phyloP scores from a whole-genome alignment of 805 yeast species.

The Starmerella cellae region DNA sequence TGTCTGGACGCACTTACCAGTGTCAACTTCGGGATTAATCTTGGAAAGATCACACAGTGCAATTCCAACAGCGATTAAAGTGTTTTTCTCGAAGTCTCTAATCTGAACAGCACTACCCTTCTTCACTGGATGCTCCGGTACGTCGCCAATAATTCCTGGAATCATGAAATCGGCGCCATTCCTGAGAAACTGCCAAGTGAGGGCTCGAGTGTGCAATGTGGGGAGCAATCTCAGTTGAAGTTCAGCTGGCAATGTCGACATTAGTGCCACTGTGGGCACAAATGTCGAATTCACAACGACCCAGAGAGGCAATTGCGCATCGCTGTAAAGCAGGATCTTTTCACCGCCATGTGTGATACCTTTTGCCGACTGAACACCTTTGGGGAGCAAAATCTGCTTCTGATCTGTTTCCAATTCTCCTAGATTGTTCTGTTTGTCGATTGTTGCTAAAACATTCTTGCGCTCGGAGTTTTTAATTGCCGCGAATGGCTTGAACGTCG shows the following conservation, averaged over 20 bases:
- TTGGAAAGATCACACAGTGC: slow-evolving; percentile 31
- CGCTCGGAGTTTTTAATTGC: slow-evolving; percentile 76
- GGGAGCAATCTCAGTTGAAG: slow-evolving; percentile 39
- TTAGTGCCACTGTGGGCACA: slow-evolving; percentile 55
- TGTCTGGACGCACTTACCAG: slow-evolving; percentile 68
- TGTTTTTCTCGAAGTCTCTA: slow-evolving; percentile 36
- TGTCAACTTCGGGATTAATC: slow-evolving; percentile 32
- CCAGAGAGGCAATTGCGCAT: slow-evolving; percentile 57
- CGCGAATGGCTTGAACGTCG: slow-evolving; percentile 50
- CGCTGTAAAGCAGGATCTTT: slow-evolving; percentile 50
- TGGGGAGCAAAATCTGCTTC: slow-evolving; percentile 36
- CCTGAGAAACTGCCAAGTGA: slow-evolving; percentile 54
- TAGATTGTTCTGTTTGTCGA: slow-evolving; percentile 32
- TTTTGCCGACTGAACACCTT: slow-evolving; percentile 47
- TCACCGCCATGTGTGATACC: slow-evolving; percentile 41
- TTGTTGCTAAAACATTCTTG: slow-evolving; percentile 36
- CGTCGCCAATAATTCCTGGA: slow-evolving; percentile 39
- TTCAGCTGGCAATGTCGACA: slow-evolving; percentile 53
- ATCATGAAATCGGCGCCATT: slow-evolving; percentile 56
- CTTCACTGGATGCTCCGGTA: slow-evolving; percentile 33
- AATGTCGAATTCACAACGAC: slow-evolving; percentile 34
- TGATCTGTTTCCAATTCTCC: slow-evolving; percentile 16
- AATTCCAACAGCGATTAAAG: slow-evolving; percentile 20
- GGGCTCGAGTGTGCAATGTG: slow-evolving; percentile 52
- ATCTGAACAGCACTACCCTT: slow-evolving; percentile 59